Base-by-base conservation (phyloP, 140 eudicot species). In the Anethum foeniculum region DNA sequence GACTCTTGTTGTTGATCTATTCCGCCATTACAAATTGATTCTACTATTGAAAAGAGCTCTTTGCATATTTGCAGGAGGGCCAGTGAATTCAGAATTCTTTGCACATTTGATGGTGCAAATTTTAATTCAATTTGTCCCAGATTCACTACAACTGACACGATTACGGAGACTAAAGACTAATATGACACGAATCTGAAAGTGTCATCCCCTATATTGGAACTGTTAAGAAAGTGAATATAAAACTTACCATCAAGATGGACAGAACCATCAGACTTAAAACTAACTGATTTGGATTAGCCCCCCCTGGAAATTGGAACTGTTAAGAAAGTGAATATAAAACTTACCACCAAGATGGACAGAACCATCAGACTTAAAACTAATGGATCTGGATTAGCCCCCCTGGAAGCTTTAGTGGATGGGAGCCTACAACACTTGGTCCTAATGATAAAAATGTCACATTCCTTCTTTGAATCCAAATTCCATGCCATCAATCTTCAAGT, bases 381-480 rank as follows among this genome's bases (percentile, higher is more conserved):
- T n/a, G n/a, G n/a, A n/a, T n/a, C 43, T 23, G 30, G 74, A 39
- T 30, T 30, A 67, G 74, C 41, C 43, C 36, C n/a, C 74, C 74
- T 0, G 44, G 43, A 67, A 67, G 74, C 74, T 67, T 5, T 67
- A 67, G 43, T 32, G n/a, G 44, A 67, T 25, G 74, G 7, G 74
- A 67, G 74, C 74, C 74, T 67, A 43, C 74, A 32, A 67, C 74
- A 5, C 74, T 67, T 67, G 36, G 74, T 32, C 74, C 74, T 12
- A 30, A 15, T 13, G 74, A 67, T 11, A 67, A 67, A 43, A 67
- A 67, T 67, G 44, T 67, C 11, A 41, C n/a, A 15, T 30, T 15
- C 69, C 18, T 8, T 25, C 69, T 62, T 8, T 62, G 16, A 0
- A 62, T 25, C 36, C 69, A 62, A 62, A 6, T 25, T 16, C 16